Evolutionary conservation across 1,139 yeast species (phyloP), one percentile per base, ranked within the genome.

Genomic region (Kodamaea anthophila): DNA sequence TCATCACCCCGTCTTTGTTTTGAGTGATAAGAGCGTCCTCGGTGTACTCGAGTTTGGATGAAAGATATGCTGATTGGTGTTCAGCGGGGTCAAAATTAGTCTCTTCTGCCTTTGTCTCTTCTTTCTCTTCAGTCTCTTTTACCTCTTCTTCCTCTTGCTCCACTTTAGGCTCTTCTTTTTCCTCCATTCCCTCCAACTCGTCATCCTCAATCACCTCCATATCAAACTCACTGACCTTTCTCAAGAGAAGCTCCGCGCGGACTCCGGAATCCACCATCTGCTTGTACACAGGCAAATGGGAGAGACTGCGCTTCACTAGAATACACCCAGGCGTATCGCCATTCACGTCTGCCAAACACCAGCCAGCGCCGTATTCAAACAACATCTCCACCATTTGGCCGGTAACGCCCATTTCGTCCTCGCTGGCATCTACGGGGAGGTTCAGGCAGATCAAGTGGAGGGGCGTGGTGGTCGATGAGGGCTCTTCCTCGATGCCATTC

Each of bases 1-100:
- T 88, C 97, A 88, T 88, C 3, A 88, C 96, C 15, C 96, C 97
- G 47, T 88, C 97, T 28, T 76, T 69, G 36, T 78, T 66, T 37
- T 74, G 68, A 2, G 97, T 88, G 20, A 83, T 63, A 14, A 88
- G 65, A 0, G 91, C 78, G 40, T 71, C 77, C 31, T 80, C 81
- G 13, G 70, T 72, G 51, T 85, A 88, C 44, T 76, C 77, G 23
- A 88, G 62, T 42, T 78, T 68, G 5, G 91, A 74, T 9, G 66
- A 55, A 30, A 88, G 65, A 48, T 79, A 88, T 0, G 84, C 69
- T 2, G 64, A 53, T 40, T 82, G 91, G 40, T 77, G 66, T 28
- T 69, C 84, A 15, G 60, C 49, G 7, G 42, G 41, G 5, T 38
- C 40, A 23, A 37, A 40, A n/a, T n/a, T n/a, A n/a, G n/a, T n/a